Evolutionary conservation across 1,139 yeast species (phyloP).

Genomic region (Diutina pseudorugosa): DNA sequence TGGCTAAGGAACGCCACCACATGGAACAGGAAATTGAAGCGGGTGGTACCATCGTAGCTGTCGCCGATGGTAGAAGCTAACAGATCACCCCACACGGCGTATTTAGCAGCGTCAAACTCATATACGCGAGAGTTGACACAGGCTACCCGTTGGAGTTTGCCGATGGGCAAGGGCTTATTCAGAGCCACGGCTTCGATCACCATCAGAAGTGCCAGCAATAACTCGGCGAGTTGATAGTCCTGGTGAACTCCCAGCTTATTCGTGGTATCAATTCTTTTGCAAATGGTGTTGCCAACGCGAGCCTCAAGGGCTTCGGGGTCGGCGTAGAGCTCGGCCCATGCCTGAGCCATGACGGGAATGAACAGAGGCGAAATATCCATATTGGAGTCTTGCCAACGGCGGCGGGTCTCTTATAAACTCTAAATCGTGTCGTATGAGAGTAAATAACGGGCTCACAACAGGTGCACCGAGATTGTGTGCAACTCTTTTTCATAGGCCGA

Average conservation of each 20-base stretch:
- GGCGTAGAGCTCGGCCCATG: neutral
- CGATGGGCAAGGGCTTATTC: neutral
- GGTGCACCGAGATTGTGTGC: neutral
- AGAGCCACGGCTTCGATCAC: neutral
- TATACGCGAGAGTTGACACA: neutral
- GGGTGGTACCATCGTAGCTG: neutral
- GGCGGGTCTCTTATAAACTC: neutral
- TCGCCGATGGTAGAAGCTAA: neutral
- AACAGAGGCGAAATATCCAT: neutral
- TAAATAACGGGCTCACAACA: neutral
- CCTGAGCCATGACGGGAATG: neutral
- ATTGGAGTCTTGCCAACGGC: neutral
- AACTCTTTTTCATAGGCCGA: too few species aligned
- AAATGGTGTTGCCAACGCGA: neutral
- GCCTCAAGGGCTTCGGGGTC: neutral
- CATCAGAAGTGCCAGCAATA: neutral
- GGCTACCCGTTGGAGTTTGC: neutral
- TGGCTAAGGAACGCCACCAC: neutral
- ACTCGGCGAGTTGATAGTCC: neutral
- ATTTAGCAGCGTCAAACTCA: neutral
- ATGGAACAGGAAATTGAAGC: neutral
- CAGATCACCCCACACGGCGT: neutral
- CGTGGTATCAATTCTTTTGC: neutral
- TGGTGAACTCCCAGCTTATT: neutral
- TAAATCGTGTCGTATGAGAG: neutral